Evolutionary conservation across 306 rosid genomes (phyloP).

Genomic region (Delonix regia): DNA sequence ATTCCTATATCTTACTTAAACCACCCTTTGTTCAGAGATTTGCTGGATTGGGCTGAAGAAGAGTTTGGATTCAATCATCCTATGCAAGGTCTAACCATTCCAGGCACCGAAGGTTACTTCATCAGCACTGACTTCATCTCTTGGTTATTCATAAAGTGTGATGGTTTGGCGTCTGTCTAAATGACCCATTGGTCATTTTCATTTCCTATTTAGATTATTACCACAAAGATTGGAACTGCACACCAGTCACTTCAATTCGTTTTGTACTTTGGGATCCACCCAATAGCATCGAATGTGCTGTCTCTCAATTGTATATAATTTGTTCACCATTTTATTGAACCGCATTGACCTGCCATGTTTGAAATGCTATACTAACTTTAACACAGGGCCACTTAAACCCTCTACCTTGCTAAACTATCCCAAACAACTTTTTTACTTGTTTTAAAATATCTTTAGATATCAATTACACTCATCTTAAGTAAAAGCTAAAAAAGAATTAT

Average conservation of each 20-base stretch:
- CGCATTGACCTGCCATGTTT: constrained; percentile 17
- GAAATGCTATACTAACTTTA: not conserved
- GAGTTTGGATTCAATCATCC: constrained; percentile 93
- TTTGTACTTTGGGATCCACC: constrained; percentile 33
- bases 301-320: constrained; percentile 39
- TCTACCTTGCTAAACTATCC: not conserved
- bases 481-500: not conserved
- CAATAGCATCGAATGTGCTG: constrained; percentile 26
- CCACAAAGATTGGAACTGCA: constrained; percentile 37
- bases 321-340: constrained; percentile 26
- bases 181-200: constrained; percentile 26
- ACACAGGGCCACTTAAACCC: not conserved
- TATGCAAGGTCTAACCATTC: constrained; percentile 89
- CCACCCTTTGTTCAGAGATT: constrained; percentile 80
- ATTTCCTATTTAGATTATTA: constrained; percentile 4
- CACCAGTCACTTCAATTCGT: constrained; percentile 32
- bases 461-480: not conserved
- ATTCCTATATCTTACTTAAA: constrained; percentile 84
- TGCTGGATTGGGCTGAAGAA: constrained; percentile 81
- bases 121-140: constrained; percentile 65
- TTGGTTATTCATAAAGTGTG: constrained; percentile 41
- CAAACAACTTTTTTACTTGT: not conserved
- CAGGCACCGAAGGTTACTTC: constrained; percentile 86
- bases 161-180: not conserved
- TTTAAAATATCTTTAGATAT: not conserved